Evolutionary conservation across 1,284 basidiomycete genomes (phyloP), one percentile per base, ranked within the genome.

Genomic region (Boletus hoseneyae): DNA sequence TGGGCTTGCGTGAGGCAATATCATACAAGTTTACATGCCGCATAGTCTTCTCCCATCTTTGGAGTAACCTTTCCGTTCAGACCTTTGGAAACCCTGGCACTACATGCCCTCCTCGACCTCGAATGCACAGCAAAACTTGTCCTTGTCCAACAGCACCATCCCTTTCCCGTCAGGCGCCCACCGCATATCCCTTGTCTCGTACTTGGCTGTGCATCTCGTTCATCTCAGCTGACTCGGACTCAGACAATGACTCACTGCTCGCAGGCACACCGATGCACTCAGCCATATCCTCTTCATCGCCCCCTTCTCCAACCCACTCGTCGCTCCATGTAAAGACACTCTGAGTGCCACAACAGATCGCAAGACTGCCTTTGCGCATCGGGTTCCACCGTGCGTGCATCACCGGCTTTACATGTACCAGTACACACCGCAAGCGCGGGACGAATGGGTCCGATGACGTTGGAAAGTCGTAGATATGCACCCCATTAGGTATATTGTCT

Each of bases 141-240:
- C 83, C 57, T 78, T 83, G 54, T 87, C 87, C 46, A 90, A 49
- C 43, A 93, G 61, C 8, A 86, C 67, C 47, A 92, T 66, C 4
- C 87, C 88, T 57, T 87, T 88, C 11, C 90, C 90, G 60, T 93
- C 90, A 10, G 86, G 85, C n/a, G 87, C 80, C 90, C 90, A 93
- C 45, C 68, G 74, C 12, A 90, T 54, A 57, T 87, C 83, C 46
- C 74, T 74, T 4, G 80, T 75, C 54, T 83, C 75, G 58, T 90
- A 87, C 63, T 79, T 75, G 55, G 79, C 84, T 88, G 61, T 19
- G 29, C 33, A 18, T 39, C 18, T 8, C 13, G 47, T 48, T 50
- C 49, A 50, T 42, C 47, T 35, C 25, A 34, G 25, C 38, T 11
- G 4, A 34, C 3, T 10, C 10, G 44, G 18, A 45, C 48, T 18